A percentile compares a stretch with the other conserved stretches of the same genome.
Evolutionary conservation across 2,329 filamentous ascomycete genomes (phyloP).

Genomic region (Pestalotiopsis sp.): DNA sequence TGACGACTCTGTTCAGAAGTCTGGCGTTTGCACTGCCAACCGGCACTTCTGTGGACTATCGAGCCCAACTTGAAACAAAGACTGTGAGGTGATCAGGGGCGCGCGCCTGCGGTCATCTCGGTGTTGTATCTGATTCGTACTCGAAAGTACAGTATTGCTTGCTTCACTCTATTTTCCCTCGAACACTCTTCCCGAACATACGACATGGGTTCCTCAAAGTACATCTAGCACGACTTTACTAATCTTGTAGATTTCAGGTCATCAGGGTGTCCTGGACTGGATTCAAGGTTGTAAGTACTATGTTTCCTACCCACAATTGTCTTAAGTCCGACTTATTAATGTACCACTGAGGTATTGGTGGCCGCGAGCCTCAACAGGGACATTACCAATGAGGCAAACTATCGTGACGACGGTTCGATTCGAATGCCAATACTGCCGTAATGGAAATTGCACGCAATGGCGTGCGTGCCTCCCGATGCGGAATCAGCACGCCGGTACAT

Average conservation of each 20-base stretch:
- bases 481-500: too few species aligned
- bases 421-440: too few species aligned
- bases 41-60: background rate
- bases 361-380: background rate
- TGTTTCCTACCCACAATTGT: background rate
- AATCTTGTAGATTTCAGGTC: background rate
- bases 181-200: too few species aligned
- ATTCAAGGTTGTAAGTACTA: background rate
- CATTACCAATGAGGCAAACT: too few species aligned
- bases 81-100: background rate
- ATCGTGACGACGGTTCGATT: too few species aligned
- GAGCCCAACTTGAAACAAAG: background rate
- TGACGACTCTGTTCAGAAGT: background rate
- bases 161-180: too few species aligned
- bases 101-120: background rate
- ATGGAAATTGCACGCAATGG: too few species aligned
- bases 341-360: background rate
- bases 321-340: background rate
- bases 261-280: background rate
- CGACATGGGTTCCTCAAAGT: background rate
- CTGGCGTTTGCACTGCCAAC: background rate
- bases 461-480: too few species aligned
- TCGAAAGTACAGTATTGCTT: too few species aligned
- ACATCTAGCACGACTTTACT: background rate
- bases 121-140: background rate